phyloP scores from a whole-genome alignment of 352 stramenopile genomes.

The Achlya hypogyna region DNA sequence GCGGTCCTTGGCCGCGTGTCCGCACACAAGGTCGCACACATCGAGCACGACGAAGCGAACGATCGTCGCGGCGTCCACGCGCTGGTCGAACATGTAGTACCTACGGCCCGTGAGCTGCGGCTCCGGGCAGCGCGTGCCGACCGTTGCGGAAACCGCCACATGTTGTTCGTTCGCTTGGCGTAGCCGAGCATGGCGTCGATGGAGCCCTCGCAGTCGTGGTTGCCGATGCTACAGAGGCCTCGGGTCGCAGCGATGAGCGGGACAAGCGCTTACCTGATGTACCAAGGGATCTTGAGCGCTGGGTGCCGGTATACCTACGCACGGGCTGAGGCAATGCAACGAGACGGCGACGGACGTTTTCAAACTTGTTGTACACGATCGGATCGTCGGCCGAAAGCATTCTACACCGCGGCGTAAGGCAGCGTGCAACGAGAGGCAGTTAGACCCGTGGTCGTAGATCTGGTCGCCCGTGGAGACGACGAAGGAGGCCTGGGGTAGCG shows the following conservation, averaged over 20 bases:
- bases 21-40: constrained; percentile 74
- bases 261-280: constrained; percentile 74
- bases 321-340: neutral
- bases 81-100: constrained; percentile 73
- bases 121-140: neutral
- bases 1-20: constrained; percentile 35
- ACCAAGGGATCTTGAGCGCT: constrained; percentile 65
- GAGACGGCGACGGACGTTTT: constrained; percentile 36
- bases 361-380: constrained; percentile 56
- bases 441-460: constrained; percentile 74
- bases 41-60: constrained; percentile 72
- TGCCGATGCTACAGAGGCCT: constrained; percentile 57
- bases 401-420: constrained; percentile 22
- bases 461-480: constrained; percentile 78
- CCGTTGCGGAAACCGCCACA: constrained; percentile 71
- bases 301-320: constrained; percentile 64
- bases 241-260: neutral
- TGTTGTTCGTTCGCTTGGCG: constrained; percentile 44
- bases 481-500: constrained; percentile 58
- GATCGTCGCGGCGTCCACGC: constrained; percentile 70
- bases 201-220: constrained; percentile 81
- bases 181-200: constrained; percentile 77
- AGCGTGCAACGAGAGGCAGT: neutral
- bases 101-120: neutral
- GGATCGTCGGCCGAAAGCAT: constrained; percentile 50